phyloP scores from a whole-genome alignment of 2,329 filamentous ascomycete genomes.

The Sarocladium strictum region DNA sequence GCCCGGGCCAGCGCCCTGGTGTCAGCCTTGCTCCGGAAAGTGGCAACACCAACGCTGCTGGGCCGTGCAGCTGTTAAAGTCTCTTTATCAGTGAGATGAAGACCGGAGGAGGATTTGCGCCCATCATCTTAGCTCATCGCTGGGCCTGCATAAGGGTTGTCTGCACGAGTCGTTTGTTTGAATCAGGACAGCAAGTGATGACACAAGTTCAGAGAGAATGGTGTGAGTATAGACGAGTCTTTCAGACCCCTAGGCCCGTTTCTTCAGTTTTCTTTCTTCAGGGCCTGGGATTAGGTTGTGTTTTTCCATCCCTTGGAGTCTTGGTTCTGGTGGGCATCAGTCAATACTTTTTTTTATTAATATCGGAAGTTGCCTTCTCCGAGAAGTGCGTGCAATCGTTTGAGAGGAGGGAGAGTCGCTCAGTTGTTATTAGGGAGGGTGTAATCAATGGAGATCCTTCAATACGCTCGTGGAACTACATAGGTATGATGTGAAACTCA shows the following conservation, averaged over 20 bases:
- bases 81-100: conserved; percentile 1
- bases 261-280: conserved; percentile 12
- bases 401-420: neutral
- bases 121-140: neutral
- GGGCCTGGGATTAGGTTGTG: neutral
- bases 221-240: conserved; percentile 10
- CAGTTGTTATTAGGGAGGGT: neutral
- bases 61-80: conserved; percentile 50
- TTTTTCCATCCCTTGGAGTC: conserved; percentile 27
- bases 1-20: conserved; percentile 55
- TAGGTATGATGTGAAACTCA: too few relatives aligned
- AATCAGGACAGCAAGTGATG: neutral
- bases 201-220: neutral
- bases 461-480: too few relatives aligned
- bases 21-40: conserved; percentile 53
- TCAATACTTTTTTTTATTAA: conserved; percentile 28
- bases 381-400: neutral
- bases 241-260: conserved; percentile 21
- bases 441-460: neutral
- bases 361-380: conserved; percentile 13
- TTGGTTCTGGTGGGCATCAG: conserved; percentile 32
- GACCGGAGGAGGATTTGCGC: neutral
- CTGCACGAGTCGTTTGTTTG: neutral
- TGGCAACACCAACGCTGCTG: conserved; percentile 50
- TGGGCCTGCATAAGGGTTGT: neutral